Evolutionary conservation across 2,329 filamentous ascomycete species (phyloP).

Genomic region (Aspergillus sp.): DNA sequence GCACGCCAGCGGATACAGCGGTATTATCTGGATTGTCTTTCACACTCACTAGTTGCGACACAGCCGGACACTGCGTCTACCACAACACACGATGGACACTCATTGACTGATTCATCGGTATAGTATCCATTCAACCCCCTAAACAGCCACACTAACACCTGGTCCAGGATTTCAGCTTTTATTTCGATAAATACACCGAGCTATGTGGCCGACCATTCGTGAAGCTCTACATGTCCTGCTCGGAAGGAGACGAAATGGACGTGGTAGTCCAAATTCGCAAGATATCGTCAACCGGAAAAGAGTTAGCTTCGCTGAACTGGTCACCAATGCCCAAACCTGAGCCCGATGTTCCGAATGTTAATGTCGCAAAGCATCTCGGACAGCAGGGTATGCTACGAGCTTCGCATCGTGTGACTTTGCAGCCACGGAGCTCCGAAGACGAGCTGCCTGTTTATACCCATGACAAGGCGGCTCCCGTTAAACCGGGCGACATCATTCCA

Average conservation of each 20-base stretch:
- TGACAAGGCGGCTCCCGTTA: conserved; percentile 3
- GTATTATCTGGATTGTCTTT: conserved; percentile 1
- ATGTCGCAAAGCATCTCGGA: conserved; percentile 13
- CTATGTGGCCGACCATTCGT: conserved; percentile 5
- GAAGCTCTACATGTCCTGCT: conserved; percentile 10
- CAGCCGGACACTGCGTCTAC: not conserved
- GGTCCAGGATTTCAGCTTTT: conserved; percentile 5
- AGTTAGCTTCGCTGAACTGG: conserved; percentile 12
- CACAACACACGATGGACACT: conserved; percentile 2
- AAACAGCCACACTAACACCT: not conserved
- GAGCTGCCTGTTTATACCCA: not conserved
- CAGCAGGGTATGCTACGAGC: conserved; percentile 17
- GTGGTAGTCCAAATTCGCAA: conserved; percentile 17
- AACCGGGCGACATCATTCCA: conserved; percentile 8
- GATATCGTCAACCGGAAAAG: conserved; percentile 3
- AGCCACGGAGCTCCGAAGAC: not conserved
- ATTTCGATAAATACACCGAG: conserved; percentile 6
- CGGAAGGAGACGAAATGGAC: conserved; percentile 11
- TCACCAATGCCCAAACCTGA: conserved; percentile 6
- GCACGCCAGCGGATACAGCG: not conserved
- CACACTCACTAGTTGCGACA: not conserved
- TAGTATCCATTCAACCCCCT: not conserved
- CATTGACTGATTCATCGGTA: conserved; percentile 1
- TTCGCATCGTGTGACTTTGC: conserved; percentile 3
- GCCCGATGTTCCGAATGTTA: conserved; percentile 9